A percentile compares a stretch with the other conserved stretches of the same genome.
phyloP scores from a whole-genome alignment of 768 basidiomycete species.

The Tubosaeta brunneosetosa region DNA sequence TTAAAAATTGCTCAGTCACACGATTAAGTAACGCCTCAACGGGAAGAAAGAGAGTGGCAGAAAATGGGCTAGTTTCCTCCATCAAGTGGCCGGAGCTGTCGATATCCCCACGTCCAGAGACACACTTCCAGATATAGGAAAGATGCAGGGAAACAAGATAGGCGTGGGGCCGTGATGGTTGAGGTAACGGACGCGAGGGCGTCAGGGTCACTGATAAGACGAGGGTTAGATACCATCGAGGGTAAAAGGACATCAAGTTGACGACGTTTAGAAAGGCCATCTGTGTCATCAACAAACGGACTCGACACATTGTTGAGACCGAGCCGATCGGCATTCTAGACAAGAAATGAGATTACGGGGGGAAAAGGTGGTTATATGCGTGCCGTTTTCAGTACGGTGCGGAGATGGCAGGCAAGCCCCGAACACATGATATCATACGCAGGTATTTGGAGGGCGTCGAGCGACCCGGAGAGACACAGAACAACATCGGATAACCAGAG shows the following conservation, averaged over 20 bases:
- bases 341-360: constrained; percentile 8
- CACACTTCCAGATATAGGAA: constrained; percentile 37
- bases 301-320: constrained; percentile 58
- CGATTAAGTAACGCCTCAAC: constrained; percentile 48
- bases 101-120: constrained; percentile 3
- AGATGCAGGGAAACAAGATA: constrained; percentile 37
- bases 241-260: constrained; percentile 2
- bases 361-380: constrained; percentile 5
- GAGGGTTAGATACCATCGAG: constrained; percentile 5
- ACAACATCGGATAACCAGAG: constrained; percentile 45
- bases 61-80: constrained; percentile 46
- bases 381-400: constrained; percentile 49
- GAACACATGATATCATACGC: constrained; percentile 43
- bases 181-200: constrained; percentile 34
- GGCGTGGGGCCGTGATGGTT: constrained; percentile 22
- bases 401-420: constrained; percentile 45
- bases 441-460: constrained; percentile 42
- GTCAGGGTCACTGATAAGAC: constrained; percentile 36
- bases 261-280: constrained; percentile 40
- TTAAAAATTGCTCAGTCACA: constrained; percentile 50
- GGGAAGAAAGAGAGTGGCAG: constrained; percentile 51
- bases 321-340: constrained; percentile 56
- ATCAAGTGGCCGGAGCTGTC: constrained; percentile 24
- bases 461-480: constrained; percentile 50
- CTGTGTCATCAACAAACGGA: constrained; percentile 42